phyloP scores from a whole-genome alignment of 441 rosid genomes.

The Daphne laureola region DNA sequence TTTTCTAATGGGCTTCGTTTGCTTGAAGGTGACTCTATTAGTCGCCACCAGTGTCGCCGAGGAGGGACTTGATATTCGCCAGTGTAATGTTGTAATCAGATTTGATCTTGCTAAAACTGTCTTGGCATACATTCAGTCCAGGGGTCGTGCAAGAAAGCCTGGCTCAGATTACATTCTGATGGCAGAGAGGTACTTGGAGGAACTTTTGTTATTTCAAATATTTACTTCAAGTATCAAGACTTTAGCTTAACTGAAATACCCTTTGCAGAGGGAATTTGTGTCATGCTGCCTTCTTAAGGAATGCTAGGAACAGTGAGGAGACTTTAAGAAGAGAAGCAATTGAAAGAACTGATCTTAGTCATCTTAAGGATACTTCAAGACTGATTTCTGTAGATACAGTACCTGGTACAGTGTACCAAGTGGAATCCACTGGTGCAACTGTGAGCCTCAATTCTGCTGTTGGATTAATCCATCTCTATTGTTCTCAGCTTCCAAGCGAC shows the following conservation, averaged over 20 bases:
- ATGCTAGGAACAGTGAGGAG: slow-evolving; percentile 98
- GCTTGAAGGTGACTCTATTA: slow-evolving; percentile 74
- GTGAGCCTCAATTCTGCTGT: slow-evolving; percentile 99
- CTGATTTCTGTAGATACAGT: slow-evolving; percentile 66
- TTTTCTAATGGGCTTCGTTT: slow-evolving; percentile 12
- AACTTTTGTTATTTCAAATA: slow-evolving; percentile 8
- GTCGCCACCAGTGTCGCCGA: slow-evolving; percentile 99
- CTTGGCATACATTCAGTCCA: slow-evolving; percentile 94
- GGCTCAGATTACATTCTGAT: slow-evolving; percentile 98
- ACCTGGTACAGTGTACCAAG: slow-evolving; percentile 92
- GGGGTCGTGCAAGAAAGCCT: slow-evolving; percentile 99
- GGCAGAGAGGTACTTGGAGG: slow-evolving; percentile 81
- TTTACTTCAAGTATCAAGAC: neutral
- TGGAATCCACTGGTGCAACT: slow-evolving; percentile 93
- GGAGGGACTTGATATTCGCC: slow-evolving; percentile 99
- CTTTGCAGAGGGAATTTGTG: slow-evolving; percentile 70
- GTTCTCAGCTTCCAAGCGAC: slow-evolving; percentile 99
- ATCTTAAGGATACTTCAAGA: slow-evolving; percentile 84
- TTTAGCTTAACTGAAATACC: slow-evolving; percentile 1
- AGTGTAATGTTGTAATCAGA: slow-evolving; percentile 98
- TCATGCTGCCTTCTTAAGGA: slow-evolving; percentile 86
- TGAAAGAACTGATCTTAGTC: slow-evolving; percentile 97
- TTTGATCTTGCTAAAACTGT: slow-evolving; percentile 99
- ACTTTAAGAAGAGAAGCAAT: slow-evolving; percentile 95
- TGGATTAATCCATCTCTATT: slow-evolving; percentile 91